A percentile compares a stretch with the other conserved stretches of the same genome.
Evolutionary conservation across 2,329 filamentous ascomycete species (phyloP).

Genomic region (Monilinia vaccinii-corymbosi): DNA sequence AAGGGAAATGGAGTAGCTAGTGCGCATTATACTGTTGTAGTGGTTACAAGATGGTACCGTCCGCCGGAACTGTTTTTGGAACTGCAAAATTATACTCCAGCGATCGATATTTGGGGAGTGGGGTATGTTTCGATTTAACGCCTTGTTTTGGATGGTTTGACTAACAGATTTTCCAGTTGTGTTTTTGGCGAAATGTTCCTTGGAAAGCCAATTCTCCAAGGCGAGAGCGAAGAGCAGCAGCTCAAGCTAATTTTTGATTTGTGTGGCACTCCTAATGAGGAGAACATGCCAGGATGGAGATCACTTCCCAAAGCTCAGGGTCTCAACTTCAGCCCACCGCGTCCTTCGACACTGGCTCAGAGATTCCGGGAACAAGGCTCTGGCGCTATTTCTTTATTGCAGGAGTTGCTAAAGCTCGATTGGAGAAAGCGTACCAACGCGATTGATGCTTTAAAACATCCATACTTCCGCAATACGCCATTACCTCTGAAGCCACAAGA

Average conservation of each 20-base stretch:
- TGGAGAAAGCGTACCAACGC: conserved; percentile 87
- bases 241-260: conserved; percentile 90
- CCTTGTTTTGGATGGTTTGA: conserved; percentile 18
- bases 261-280: conserved; percentile 79
- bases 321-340: conserved; percentile 47
- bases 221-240: conserved; percentile 82
- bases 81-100: conserved; percentile 85
- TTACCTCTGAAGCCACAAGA: conserved; percentile 75
- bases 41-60: conserved; percentile 95
- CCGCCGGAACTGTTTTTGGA: conserved; percentile 88
- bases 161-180: conserved; percentile 46
- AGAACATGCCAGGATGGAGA: conserved; percentile 89
- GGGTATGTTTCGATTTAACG: conserved; percentile 50
- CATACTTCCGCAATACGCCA: conserved; percentile 77
- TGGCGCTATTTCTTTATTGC: conserved; percentile 68
- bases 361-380: conserved; percentile 68
- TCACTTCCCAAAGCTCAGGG: conserved; percentile 72
- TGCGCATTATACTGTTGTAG: conserved; percentile 90
- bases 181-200: conserved; percentile 98
- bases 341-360: conserved; percentile 57
- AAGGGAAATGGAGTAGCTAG: conserved; percentile 74
- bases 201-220: conserved; percentile 83
- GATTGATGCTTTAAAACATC: conserved; percentile 83
- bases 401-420: conserved; percentile 77
- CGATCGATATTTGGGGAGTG: conserved; percentile 97